Conservation (phyloP, 768 basidiomycete species). For the Lepiota brunneoincarnata region DNA sequence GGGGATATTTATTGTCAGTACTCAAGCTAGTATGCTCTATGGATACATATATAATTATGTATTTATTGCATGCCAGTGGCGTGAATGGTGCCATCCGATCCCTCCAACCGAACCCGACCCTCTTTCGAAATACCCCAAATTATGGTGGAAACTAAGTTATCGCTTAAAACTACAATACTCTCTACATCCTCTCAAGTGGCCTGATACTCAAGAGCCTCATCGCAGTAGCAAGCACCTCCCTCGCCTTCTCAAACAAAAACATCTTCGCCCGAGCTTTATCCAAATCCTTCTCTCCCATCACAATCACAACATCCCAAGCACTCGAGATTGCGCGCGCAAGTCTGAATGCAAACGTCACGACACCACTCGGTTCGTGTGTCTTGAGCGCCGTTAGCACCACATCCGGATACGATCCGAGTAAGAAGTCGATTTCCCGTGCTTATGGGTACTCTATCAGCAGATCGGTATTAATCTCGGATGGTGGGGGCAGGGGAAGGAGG, state of each 20-base stretch:
- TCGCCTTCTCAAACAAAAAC: slow-evolving; percentile 85
- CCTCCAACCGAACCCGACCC: too few species aligned
- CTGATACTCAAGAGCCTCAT: slow-evolving; percentile 87
- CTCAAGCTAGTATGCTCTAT: too few species aligned
- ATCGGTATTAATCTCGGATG: slow-evolving; percentile 62
- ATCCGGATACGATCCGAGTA: slow-evolving; percentile 89
- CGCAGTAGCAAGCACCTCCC: slow-evolving; percentile 84
- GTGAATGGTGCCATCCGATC: too few species aligned
- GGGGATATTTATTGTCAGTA: too few species aligned
- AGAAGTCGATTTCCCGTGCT: slow-evolving; percentile 77
- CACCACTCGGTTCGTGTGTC: slow-evolving; percentile 84
- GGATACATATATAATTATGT: too few species aligned
- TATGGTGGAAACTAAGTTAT: too few species aligned
- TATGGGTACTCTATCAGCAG: slow-evolving; percentile 63
- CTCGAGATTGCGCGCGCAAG: slow-evolving; percentile 86
- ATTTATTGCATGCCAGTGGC: too few species aligned
- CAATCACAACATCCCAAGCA: slow-evolving; percentile 89
- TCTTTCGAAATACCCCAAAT: too few species aligned
- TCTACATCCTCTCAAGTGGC: slow-evolving; percentile 91
- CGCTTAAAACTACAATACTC: too few species aligned
- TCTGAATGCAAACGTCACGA: slow-evolving; percentile 89
- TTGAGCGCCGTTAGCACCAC: slow-evolving; percentile 84
- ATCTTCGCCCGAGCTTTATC: slow-evolving; percentile 81
- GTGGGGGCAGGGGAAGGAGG: slow-evolving; percentile 70
- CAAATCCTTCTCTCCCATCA: slow-evolving; percentile 75